A percentile compares a stretch with the other conserved stretches of the same genome.
phyloP scores from a whole-genome alignment of 331 rosid genomes.

The Quercus lobata region DNA sequence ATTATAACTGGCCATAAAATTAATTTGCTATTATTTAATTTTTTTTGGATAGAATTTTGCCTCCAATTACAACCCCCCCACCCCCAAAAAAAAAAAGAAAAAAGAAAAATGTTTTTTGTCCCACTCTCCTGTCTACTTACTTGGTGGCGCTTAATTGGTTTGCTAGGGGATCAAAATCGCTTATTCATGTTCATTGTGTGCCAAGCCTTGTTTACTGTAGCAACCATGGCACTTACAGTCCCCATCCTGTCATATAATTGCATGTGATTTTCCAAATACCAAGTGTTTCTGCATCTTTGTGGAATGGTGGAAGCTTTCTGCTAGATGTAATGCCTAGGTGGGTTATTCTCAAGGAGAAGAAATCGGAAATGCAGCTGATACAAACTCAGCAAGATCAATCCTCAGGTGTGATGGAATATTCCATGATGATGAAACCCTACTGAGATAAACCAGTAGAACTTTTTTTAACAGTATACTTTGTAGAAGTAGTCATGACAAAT shows the following conservation, averaged over 20 bases:
- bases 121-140: not conserved
- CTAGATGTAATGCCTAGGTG: too few species aligned
- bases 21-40: not conserved
- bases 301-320: slow-evolving; percentile 89
- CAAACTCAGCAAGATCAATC: slow-evolving; percentile 25
- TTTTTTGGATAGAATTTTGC: not conserved
- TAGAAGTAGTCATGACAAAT: too few species aligned
- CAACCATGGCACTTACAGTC: slow-evolving; percentile 86
- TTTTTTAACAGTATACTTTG: not conserved
- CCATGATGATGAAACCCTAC: not conserved
- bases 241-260: slow-evolving; percentile 82
- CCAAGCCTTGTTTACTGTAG: slow-evolving; percentile 76
- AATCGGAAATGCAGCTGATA: too few species aligned
- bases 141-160: slow-evolving; percentile 51
- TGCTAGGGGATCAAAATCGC: slow-evolving; percentile 92
- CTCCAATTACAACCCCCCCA: not conserved
- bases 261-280: slow-evolving; percentile 76
- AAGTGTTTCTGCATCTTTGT: slow-evolving; percentile 73
- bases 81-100: not conserved
- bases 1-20: not conserved
- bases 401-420: slow-evolving; percentile 9
- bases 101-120: not conserved
- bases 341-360: too few species aligned
- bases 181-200: slow-evolving; percentile 65
- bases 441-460: slow-evolving; percentile 12